phyloP scores from a whole-genome alignment of 352 stramenopile genomes.

The Phytophthora ramorum region DNA sequence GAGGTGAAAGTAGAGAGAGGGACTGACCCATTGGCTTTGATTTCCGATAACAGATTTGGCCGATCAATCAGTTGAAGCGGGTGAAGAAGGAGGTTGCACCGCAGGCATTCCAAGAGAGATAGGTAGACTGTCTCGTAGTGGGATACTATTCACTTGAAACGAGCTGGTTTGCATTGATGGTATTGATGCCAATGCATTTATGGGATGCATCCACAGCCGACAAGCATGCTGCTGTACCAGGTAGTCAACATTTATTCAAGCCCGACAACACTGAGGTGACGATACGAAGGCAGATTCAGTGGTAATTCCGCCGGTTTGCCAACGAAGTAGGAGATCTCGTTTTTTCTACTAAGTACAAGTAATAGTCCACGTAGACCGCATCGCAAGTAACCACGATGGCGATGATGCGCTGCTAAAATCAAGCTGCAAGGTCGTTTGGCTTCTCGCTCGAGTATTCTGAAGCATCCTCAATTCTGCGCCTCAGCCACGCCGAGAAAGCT shows the following conservation, averaged over 20 bases:
- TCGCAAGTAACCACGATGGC: not conserved
- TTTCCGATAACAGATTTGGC: conserved; percentile 70
- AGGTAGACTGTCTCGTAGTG: conserved; percentile 5
- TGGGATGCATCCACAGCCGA: not conserved
- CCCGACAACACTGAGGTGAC: not conserved
- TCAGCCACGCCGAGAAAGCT: conserved; percentile 25
- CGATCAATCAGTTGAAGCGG: conserved; percentile 67
- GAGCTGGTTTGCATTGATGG: not conserved
- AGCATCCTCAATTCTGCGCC: not conserved
- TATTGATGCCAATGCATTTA: not conserved
- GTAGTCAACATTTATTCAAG: too few species aligned
- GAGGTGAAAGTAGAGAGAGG: not conserved
- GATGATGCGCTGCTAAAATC: not conserved
- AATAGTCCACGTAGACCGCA: too few species aligned
- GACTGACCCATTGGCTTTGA: not conserved
- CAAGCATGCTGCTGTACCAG: not conserved
- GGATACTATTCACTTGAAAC: conserved; percentile 4
- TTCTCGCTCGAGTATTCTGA: not conserved
- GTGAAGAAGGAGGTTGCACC: conserved; percentile 63
- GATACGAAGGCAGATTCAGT: not conserved
- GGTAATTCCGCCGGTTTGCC: not conserved
- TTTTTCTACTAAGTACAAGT: too few species aligned
- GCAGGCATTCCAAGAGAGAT: conserved; percentile 68
- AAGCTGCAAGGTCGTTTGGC: not conserved
- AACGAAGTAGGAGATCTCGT: too few species aligned